A percentile compares a stretch with the other conserved stretches of the same genome.
Evolutionary conservation across 2,329 filamentous ascomycete genomes (phyloP).

Genomic region (Domatiomyces globalis): DNA sequence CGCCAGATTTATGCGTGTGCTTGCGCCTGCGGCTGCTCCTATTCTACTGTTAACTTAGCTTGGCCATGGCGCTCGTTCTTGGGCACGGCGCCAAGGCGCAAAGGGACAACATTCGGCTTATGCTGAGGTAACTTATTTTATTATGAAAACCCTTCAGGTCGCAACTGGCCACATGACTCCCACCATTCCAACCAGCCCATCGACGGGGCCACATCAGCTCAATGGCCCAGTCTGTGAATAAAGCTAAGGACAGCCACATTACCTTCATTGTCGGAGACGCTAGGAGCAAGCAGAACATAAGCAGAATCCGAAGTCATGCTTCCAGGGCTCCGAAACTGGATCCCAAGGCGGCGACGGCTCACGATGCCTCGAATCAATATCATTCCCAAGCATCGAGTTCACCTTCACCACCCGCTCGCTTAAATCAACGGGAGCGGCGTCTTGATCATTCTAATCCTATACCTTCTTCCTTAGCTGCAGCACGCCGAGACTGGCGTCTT

Average conservation of each 20-base stretch:
- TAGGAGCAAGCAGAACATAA: background rate
- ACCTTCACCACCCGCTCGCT: background rate
- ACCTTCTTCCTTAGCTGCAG: background rate
- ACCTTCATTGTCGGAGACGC: background rate
- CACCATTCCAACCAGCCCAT: background rate
- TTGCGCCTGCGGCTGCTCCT: too few species aligned
- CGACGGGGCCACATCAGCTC: background rate
- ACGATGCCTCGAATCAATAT: background rate
- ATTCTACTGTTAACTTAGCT: background rate
- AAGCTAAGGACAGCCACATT: background rate
- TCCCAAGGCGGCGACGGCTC: background rate
- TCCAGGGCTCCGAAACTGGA: background rate
- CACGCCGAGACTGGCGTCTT: background rate
- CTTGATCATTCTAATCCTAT: background rate
- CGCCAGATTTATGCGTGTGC: too few species aligned
- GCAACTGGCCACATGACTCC: background rate
- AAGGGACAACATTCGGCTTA: background rate
- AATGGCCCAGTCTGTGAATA: background rate
- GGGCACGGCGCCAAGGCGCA: background rate
- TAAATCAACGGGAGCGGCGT: background rate
- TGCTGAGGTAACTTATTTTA: background rate
- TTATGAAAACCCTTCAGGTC: background rate
- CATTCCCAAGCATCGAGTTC: background rate
- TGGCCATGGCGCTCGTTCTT: background rate
- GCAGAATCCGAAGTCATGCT: background rate